phyloP scores from a whole-genome alignment of 148 eudicot species.

The Nyssa sinensis region DNA sequence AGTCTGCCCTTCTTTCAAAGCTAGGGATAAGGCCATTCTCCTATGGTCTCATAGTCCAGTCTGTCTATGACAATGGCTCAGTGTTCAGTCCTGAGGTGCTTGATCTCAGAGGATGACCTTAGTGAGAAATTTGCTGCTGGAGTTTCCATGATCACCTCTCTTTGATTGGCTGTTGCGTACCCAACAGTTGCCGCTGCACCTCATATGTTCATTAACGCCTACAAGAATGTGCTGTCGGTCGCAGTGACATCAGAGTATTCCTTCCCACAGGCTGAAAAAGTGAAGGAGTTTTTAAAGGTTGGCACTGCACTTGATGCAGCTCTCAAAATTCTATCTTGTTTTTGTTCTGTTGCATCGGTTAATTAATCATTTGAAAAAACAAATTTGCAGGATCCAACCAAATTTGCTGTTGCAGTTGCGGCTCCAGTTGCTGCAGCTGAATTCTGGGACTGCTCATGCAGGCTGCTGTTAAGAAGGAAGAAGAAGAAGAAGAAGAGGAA shows the following conservation, averaged over 20 bases:
- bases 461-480: constrained; percentile 31
- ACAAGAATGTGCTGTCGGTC: constrained; percentile 52
- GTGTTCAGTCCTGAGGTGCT: constrained; percentile 60
- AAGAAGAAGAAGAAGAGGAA: constrained; percentile 47
- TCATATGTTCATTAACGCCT: constrained; percentile 50
- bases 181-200: constrained; percentile 53
- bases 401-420: constrained; percentile 43
- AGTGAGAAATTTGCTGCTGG: constrained; percentile 42
- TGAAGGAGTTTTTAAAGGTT: constrained; percentile 56
- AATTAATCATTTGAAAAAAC: not conserved
- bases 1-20: constrained; percentile 52
- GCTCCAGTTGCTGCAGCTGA: constrained; percentile 26
- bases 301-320: not conserved
- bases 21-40: constrained; percentile 55
- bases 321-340: not conserved
- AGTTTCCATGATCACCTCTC: constrained; percentile 31
- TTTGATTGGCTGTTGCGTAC: constrained; percentile 36
- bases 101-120: constrained; percentile 50
- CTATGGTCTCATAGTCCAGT: constrained; percentile 42
- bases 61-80: constrained; percentile 50
- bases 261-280: constrained; percentile 51
- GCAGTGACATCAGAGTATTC: constrained; percentile 50
- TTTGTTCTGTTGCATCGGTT: not conserved
- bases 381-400: constrained; percentile 44
- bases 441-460: constrained; percentile 14